phyloP scores from a whole-genome alignment of 768 basidiomycete genomes.

The Podaxis sp. region DNA sequence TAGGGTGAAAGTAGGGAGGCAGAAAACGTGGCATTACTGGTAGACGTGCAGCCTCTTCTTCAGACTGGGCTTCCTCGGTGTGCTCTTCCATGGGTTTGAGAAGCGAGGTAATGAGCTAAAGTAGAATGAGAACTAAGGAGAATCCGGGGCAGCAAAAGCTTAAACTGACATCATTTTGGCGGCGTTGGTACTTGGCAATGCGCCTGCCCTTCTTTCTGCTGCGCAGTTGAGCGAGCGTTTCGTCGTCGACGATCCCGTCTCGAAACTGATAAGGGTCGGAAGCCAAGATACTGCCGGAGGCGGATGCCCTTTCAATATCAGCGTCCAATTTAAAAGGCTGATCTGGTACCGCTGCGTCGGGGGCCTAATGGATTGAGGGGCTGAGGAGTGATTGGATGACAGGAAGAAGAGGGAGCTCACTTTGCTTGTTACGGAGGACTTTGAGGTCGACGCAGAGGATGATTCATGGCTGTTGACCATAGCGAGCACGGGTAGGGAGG shows the following conservation, averaged over 20 bases:
- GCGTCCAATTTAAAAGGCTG: constrained; percentile 34
- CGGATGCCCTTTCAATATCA: constrained; percentile 44
- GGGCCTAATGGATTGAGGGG: constrained; percentile 28
- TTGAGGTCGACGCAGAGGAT: constrained; percentile 27
- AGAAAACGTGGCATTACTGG: constrained; percentile 40
- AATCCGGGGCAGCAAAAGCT: background rate
- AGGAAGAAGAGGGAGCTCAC: constrained; percentile 23
- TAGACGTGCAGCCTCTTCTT: constrained; percentile 64
- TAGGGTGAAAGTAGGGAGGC: constrained; percentile 3
- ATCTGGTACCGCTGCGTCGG: constrained; percentile 54
- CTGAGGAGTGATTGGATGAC: constrained; percentile 4
- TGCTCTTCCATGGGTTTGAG: constrained; percentile 91
- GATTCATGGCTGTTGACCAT: constrained; percentile 32
- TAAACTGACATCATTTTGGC: constrained; percentile 66
- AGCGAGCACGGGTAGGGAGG: constrained; percentile 26
- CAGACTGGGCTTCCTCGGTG: constrained; percentile 74
- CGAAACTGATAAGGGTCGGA: constrained; percentile 70
- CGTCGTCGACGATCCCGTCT: constrained; percentile 57
- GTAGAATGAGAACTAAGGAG: constrained; percentile 12
- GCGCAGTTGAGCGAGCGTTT: constrained; percentile 62
- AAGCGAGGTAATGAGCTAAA: constrained; percentile 79
- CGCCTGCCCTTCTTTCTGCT: constrained; percentile 57
- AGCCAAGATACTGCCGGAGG: constrained; percentile 28
- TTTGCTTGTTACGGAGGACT: constrained; percentile 21
- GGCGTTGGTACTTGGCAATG: constrained; percentile 63